A percentile compares a stretch with the other conserved stretches of the same genome.
phyloP scores from a whole-genome alignment of 2,329 filamentous ascomycete genomes.

The Fusarium fujikuroi region DNA sequence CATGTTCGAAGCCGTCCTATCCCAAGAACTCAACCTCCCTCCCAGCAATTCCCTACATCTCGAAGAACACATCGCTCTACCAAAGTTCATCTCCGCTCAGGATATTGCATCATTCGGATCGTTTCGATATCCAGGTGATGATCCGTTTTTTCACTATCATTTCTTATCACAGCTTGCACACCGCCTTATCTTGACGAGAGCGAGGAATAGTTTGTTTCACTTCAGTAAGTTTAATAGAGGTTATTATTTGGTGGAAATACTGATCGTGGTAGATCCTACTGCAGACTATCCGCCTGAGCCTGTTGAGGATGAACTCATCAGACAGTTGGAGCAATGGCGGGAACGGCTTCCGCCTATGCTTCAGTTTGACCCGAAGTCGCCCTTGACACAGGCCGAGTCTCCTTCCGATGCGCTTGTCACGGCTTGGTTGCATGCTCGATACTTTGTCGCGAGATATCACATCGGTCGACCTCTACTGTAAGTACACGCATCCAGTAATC shows the following conservation, averaged over 20 bases:
- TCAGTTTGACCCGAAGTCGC: slow-evolving; percentile 22
- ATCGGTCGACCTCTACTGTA: slow-evolving; percentile 29
- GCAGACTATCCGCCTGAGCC: slow-evolving; percentile 29
- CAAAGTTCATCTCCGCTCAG: slow-evolving; percentile 31
- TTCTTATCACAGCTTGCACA: slow-evolving; percentile 35
- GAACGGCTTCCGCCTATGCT: slow-evolving; percentile 20
- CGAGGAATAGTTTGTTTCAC: slow-evolving; percentile 22
- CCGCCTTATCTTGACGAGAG: slow-evolving; percentile 26
- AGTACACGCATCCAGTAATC: fast-evolving
- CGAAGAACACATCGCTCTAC: slow-evolving; percentile 23
- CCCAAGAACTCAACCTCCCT: slow-evolving; percentile 25
- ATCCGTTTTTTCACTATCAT: slow-evolving; percentile 34
- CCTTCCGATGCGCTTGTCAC: slow-evolving; percentile 20
- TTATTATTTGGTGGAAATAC: fast-evolving
- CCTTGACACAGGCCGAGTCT: slow-evolving; percentile 11
- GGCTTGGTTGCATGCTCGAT: slow-evolving; percentile 26
- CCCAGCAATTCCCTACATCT: slow-evolving; percentile 22
- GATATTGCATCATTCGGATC: slow-evolving; percentile 33
- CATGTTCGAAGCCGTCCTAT: slow-evolving; percentile 35
- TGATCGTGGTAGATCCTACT: not conserved
- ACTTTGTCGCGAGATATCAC: slow-evolving; percentile 33
- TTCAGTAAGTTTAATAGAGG: slow-evolving; percentile 9
- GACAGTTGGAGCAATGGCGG: slow-evolving; percentile 28
- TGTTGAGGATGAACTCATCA: slow-evolving; percentile 30
- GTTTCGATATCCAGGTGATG: slow-evolving; percentile 30